Conservation (phyloP, 2,329 filamentous ascomycete species). For the Fusarium setosum region DNA sequence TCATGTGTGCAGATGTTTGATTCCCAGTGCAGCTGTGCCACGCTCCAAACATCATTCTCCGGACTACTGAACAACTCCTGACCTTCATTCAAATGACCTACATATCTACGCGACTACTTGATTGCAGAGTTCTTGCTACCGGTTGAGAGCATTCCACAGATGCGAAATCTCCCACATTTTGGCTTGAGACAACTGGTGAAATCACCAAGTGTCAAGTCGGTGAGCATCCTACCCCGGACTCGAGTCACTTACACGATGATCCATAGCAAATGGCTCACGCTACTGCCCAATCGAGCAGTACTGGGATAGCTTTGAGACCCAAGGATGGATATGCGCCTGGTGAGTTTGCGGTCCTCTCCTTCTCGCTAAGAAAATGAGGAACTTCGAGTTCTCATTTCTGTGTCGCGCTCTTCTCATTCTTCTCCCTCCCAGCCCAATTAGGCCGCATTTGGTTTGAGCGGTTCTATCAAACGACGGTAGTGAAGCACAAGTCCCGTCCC, state of each 20-base stretch:
- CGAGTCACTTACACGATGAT: not conserved
- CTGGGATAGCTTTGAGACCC: not conserved
- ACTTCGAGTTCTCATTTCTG: not conserved
- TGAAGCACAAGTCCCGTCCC: not conserved
- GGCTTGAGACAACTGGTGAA: too few species aligned
- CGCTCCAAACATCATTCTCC: slow-evolving; percentile 9
- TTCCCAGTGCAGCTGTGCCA: slow-evolving; percentile 29
- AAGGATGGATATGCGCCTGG: not conserved
- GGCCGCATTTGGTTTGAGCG: not conserved
- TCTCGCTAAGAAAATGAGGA: not conserved
- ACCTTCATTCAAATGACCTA: not conserved
- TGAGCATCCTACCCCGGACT: not conserved
- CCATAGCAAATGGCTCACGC: not conserved
- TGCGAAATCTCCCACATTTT: too few species aligned
- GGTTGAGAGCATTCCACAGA: too few species aligned
- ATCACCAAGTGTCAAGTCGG: slow-evolving; percentile 2
- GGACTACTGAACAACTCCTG: not conserved
- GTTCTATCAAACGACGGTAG: not conserved
- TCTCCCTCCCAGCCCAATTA: not conserved
- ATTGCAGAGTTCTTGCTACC: too few species aligned
- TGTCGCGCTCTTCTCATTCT: not conserved
- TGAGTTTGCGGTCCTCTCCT: not conserved
- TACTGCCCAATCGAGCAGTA: not conserved
- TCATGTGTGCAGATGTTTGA: slow-evolving; percentile 29
- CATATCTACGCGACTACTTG: too few species aligned